Conservation (phyloP, 2,329 filamentous ascomycete species). For the Colletotrichum sp. region DNA sequence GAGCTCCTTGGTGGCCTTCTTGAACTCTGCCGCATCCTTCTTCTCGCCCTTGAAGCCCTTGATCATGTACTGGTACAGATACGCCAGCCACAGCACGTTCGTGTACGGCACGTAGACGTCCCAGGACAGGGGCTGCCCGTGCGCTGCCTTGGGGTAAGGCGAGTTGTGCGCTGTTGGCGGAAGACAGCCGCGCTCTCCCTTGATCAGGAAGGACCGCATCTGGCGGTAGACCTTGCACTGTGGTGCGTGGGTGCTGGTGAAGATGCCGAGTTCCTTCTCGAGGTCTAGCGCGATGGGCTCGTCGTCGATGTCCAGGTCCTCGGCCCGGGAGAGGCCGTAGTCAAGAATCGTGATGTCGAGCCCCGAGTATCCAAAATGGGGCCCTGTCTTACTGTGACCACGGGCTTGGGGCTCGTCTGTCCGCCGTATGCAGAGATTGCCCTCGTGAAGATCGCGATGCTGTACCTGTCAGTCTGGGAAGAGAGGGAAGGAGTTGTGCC, state of each 20-base stretch:
- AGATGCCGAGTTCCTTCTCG: constrained; percentile 63
- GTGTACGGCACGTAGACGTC: constrained; percentile 61
- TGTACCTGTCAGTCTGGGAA: constrained; percentile 26
- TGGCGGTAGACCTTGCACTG: constrained; percentile 68
- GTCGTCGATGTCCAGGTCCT: constrained; percentile 36
- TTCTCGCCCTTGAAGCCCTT: constrained; percentile 51
- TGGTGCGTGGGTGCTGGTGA: constrained; percentile 62
- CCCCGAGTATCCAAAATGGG: constrained; percentile 62
- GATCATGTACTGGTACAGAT: constrained; percentile 60
- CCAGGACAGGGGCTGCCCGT: constrained; percentile 57
- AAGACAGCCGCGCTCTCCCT: constrained; percentile 54
- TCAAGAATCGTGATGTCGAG: constrained; percentile 69
- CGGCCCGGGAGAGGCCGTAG: constrained; percentile 67
- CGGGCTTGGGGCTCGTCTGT: constrained; percentile 36
- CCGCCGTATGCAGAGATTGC: constrained; percentile 64
- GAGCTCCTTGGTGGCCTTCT: constrained; percentile 53
- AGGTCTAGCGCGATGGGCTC: constrained; percentile 59
- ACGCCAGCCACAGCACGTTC: constrained; percentile 69
- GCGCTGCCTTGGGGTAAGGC: constrained; percentile 41
- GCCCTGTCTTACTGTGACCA: constrained; percentile 29
- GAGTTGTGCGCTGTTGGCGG: constrained; percentile 49
- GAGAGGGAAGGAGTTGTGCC: neutral
- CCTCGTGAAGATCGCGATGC: constrained; percentile 70
- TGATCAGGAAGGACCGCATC: constrained; percentile 62
- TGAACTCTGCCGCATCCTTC: constrained; percentile 50